Evolutionary conservation across 2,329 filamentous ascomycete genomes (phyloP).

Genomic region (Trichoderma sp.): DNA sequence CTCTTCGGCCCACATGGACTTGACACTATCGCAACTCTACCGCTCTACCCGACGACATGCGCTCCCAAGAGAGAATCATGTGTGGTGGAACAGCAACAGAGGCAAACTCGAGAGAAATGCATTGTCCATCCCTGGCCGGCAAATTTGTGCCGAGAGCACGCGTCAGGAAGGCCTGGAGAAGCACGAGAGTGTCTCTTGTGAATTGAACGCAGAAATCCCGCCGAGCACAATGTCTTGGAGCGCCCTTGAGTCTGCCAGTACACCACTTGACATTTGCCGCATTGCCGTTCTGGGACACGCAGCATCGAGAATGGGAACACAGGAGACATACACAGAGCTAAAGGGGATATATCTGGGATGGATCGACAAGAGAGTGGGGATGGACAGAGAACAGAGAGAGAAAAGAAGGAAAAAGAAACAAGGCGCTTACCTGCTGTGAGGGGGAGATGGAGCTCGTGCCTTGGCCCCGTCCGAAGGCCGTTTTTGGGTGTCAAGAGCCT

Average conservation of each 20-base stretch:
- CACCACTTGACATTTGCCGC: conserved; percentile 1
- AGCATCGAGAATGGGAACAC: neutral
- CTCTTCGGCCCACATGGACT: neutral
- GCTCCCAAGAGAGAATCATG: neutral
- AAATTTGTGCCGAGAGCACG: conserved; percentile 19
- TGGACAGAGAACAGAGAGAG: neutral
- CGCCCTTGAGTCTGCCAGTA: neutral
- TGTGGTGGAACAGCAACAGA: neutral
- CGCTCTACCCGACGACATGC: neutral
- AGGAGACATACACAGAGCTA: neutral
- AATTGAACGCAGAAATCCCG: neutral
- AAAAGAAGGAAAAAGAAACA: neutral
- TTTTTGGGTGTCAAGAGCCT: conserved; percentile 9
- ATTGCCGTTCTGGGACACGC: conserved; percentile 1
- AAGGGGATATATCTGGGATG: neutral
- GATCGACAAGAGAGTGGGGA: neutral
- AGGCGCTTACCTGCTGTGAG: conserved; percentile 44
- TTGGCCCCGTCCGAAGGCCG: conserved; percentile 42
- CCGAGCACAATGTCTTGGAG: conserved; percentile 15
- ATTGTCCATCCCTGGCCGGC: conserved; percentile 13
- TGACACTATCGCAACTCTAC: neutral
- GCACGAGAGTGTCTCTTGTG: neutral
- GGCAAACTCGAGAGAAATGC: neutral
- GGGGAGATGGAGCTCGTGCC: conserved; percentile 47
- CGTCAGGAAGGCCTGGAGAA: neutral